These are phyloP conservation scores for Tylopilus sp. DNA, from an alignment of 768 basidiomycete genomes.

Conservation along the genomic window DNA sequence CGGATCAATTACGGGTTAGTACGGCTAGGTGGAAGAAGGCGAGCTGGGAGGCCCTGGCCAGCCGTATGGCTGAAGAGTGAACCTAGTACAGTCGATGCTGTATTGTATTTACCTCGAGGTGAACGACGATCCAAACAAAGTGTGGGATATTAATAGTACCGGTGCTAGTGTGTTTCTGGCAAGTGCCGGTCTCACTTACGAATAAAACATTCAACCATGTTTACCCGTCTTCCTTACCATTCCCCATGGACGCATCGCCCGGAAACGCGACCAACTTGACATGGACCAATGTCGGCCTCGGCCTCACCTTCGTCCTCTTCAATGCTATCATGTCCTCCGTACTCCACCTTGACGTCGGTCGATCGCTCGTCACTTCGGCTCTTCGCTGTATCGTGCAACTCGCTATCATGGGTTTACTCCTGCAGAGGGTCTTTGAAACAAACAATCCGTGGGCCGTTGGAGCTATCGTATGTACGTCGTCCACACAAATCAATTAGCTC, in stretches of 20 bases:
- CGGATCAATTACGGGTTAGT: constrained; percentile 45
- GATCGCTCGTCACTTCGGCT: constrained; percentile 65
- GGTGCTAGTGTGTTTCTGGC: no score
- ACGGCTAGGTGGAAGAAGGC: constrained; percentile 52
- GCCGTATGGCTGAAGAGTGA: constrained; percentile 1
- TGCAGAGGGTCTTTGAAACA: constrained; percentile 73
- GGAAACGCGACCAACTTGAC: constrained; percentile 36
- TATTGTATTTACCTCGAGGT: no score
- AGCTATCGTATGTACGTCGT: constrained; percentile 63
- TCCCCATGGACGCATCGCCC: constrained; percentile 32
- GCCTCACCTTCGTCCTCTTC: constrained; percentile 71
- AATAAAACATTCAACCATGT: no score
- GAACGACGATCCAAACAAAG: no score
- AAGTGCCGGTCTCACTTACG: no score
- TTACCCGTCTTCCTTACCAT: no score
- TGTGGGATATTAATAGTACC: no score
- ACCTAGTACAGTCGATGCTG: no score
- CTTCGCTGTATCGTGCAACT: constrained; percentile 77
- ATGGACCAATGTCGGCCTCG: constrained; percentile 77
- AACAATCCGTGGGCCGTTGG: constrained; percentile 73
- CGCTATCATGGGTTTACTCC: constrained; percentile 62
- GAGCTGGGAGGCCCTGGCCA: constrained; percentile 40
- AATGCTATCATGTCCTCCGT: constrained; percentile 62
- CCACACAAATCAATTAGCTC: not conserved
- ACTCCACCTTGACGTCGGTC: constrained; percentile 66